Percentiles rank a stretch among this genome's conserved stretches.
Conservation (phyloP, 306 rosid species). For the Cucurbita ficifolia region DNA sequence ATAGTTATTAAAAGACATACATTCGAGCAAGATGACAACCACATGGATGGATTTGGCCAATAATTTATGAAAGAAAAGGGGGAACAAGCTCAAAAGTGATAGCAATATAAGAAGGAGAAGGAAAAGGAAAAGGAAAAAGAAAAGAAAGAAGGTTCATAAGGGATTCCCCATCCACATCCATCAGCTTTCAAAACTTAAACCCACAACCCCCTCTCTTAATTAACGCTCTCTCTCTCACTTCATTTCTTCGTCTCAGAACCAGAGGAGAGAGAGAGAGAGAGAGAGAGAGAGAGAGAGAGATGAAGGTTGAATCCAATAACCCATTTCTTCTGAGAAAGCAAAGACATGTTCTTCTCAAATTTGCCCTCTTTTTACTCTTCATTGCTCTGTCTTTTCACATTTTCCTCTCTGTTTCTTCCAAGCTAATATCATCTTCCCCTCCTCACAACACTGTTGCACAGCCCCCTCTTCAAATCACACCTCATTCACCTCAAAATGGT, state of each 20-base stretch:
- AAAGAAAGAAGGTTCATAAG: too few relatives aligned
- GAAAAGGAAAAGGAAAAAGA: too few relatives aligned
- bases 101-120: too few relatives aligned
- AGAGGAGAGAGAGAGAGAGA: slow-evolving; percentile 18
- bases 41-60: too few relatives aligned
- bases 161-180: not conserved
- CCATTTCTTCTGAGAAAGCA: slow-evolving; percentile 16
- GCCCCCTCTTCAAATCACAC: not conserved
- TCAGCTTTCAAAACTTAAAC: not conserved
- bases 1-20: too few relatives aligned
- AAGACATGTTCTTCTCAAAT: slow-evolving; percentile 15
- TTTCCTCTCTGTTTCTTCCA: slow-evolving; percentile 17
- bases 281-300: slow-evolving; percentile 13
- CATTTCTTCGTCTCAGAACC: not conserved
- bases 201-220: not conserved
- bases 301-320: slow-evolving; percentile 14
- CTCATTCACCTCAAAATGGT: slow-evolving; percentile 16
- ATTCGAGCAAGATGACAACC: too few relatives aligned
- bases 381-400: slow-evolving; percentile 28
- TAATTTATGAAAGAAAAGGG: too few relatives aligned
- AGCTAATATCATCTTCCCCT: slow-evolving; percentile 4
- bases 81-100: too few relatives aligned
- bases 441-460: not conserved
- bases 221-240: not conserved
- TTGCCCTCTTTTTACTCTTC: slow-evolving; percentile 20